Percentiles rank a stretch among this genome's conserved stretches.
Conservation (phyloP, 441 rosid genomes). For the Pelargonium myrrhifolium region DNA sequence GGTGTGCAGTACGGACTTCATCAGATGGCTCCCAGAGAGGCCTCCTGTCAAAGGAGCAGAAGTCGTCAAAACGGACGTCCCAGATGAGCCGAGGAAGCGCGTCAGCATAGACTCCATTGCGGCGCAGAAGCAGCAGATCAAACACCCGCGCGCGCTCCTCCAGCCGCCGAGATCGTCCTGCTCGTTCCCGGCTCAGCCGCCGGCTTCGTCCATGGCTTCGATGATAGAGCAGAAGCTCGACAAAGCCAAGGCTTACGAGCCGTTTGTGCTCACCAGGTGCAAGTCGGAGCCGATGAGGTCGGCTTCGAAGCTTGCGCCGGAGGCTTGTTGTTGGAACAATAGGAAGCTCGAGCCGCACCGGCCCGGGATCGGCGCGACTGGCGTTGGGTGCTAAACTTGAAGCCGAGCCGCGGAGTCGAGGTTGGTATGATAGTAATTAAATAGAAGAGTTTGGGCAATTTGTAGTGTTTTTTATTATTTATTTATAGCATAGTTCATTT, state of each 20-base stretch:
- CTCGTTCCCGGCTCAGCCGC: slow-evolving; percentile 50
- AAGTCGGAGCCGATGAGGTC: slow-evolving; percentile 86
- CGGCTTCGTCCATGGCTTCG: slow-evolving; percentile 33
- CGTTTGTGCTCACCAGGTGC: slow-evolving; percentile 67
- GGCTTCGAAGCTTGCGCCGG: slow-evolving; percentile 53
- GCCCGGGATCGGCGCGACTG: slow-evolving; percentile 63
- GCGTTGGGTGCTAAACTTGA: slow-evolving; percentile 36
- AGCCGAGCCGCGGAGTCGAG: neutral
- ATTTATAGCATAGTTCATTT: too few species aligned
- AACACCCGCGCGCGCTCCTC: slow-evolving; percentile 18
- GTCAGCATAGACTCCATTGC: slow-evolving; percentile 33
- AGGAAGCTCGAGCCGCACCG: slow-evolving; percentile 76
- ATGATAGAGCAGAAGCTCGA: slow-evolving; percentile 49
- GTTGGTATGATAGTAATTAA: too few species aligned
- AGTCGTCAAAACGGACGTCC: slow-evolving; percentile 21
- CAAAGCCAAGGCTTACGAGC: slow-evolving; percentile 50
- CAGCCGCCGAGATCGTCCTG: slow-evolving; percentile 81
- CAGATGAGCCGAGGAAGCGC: slow-evolving; percentile 36
- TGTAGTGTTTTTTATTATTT: too few species aligned
- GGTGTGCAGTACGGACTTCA: slow-evolving; percentile 83
- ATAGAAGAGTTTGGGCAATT: too few species aligned
- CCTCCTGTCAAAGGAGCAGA: neutral
- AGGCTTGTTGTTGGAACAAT: slow-evolving; percentile 79
- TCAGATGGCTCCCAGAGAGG: slow-evolving; percentile 59
- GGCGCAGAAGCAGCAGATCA: slow-evolving; percentile 21